Evolutionary conservation across 495 filamentous ascomycete species (phyloP), one percentile per base, ranked within the genome.

Genomic region (Podospora appendiculata): DNA sequence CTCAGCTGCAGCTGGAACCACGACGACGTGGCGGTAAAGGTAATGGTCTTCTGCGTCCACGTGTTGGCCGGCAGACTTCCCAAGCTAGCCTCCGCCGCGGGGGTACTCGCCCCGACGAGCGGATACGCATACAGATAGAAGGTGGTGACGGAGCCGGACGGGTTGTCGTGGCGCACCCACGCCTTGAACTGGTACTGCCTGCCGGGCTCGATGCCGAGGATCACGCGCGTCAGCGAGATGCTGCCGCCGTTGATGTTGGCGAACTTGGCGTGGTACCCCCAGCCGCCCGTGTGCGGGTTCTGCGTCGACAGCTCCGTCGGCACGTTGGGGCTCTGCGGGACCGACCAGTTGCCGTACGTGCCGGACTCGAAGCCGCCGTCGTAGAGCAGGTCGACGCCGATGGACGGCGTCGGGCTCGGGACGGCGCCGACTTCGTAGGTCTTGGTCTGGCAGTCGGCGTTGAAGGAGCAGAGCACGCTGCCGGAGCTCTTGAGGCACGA

Each of bases 341-440:
- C 44, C 2, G 44, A 46, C 44, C 44, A 46, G 44, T 35, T 46
- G 44, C 44, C 25, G 44, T 46, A 46, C 9, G 44, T 34, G 48
- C 51, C 51, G 16, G 42, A 32, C 43, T 53, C 51, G 38, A 53
- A 53, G 17, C 44, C 44, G 32, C 43, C 43, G 42, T 53, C 44
- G 34, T 8, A 14, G 36, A 47, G 34, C 11, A 46, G n/a, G 18
- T 53, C 44, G 43, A 53, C 51, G 34, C 51, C 51, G 35, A 41
- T 38, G 44, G 16, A 47, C 0, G 32, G 51, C 3, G 44, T 47
- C 2, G 51, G 51, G 3, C 16, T 1, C 12, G 51, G 51, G 9
- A 53, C 51, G 4, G 17, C 6, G 14, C 34, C 36, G 34, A 53
- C 38, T 0, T 43, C 19, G 38, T 53, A 47, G 9, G 51, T 53